Evolutionary conservation across 768 basidiomycete genomes (phyloP).

Genomic region (Lactarius quietus): DNA sequence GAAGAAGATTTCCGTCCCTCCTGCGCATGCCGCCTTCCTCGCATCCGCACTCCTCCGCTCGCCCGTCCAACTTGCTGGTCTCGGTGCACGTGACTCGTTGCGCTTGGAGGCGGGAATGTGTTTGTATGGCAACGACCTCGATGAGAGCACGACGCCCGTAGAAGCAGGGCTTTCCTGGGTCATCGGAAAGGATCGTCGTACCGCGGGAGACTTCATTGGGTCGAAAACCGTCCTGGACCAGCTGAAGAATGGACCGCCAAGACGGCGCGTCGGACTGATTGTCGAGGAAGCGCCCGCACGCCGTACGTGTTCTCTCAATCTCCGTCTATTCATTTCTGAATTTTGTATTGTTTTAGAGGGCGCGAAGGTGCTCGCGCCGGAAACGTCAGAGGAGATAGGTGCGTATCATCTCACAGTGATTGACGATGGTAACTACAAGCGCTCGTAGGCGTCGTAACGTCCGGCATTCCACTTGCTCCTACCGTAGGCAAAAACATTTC

Average conservation of each 20-base stretch:
- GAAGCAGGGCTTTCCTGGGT: constrained; percentile 94
- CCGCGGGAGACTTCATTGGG: constrained; percentile 72
- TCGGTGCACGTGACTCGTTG: constrained; percentile 92
- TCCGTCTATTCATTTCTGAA: neutral
- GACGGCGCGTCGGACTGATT: constrained; percentile 76
- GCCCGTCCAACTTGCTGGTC: constrained; percentile 78
- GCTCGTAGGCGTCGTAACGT: constrained; percentile 68
- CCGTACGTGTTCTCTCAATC: constrained; percentile 44
- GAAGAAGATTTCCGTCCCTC: constrained; percentile 81
- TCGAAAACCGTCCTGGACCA: constrained; percentile 68
- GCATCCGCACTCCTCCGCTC: constrained; percentile 58
- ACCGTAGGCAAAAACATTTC: constrained; percentile 88
- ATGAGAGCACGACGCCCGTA: constrained; percentile 80
- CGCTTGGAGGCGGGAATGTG: constrained; percentile 97
- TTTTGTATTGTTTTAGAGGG: constrained; percentile 51
- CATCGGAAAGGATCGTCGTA: constrained; percentile 83
- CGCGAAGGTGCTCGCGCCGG: constrained; percentile 63
- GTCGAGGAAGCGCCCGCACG: constrained; percentile 85
- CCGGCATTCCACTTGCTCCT: constrained; percentile 88
- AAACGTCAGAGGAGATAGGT: constrained; percentile 59
- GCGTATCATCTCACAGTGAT: constrained; percentile 28
- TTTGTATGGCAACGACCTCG: constrained; percentile 90
- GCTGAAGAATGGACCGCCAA: constrained; percentile 72
- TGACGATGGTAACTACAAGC: constrained; percentile 8
- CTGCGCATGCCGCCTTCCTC: constrained; percentile 66